phyloP scores from a whole-genome alignment of 2,329 filamentous ascomycete species.

The Talaromyces atroroseus region DNA sequence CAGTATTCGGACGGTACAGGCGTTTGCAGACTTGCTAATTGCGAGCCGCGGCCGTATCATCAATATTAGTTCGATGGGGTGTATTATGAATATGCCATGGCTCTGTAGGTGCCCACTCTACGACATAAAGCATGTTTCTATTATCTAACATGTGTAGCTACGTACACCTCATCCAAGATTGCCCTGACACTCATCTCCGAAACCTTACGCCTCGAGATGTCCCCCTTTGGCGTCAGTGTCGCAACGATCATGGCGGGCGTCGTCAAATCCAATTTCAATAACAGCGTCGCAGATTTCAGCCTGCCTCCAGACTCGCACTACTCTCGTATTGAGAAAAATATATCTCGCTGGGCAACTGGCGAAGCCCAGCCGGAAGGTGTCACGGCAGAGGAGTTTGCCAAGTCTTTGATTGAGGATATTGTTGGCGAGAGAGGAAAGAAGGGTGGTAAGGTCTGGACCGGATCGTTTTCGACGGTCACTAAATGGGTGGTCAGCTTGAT shows the following conservation, averaged over 20 bases:
- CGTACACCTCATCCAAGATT: constrained; percentile 6
- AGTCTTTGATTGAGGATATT: constrained; percentile 12
- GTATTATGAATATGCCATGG: constrained; percentile 29
- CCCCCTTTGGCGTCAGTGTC: constrained; percentile 8
- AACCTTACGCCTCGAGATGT: constrained; percentile 4
- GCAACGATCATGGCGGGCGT: constrained; percentile 1
- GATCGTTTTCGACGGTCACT: constrained; percentile 4
- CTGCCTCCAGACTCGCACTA: constrained; percentile 7
- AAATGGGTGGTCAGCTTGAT: constrained; percentile 8
- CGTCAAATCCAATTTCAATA: constrained; percentile 1
- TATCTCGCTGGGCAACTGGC: constrained; percentile 13
- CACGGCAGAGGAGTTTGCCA: constrained; percentile 11
- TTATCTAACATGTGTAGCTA: constrained; percentile 15
- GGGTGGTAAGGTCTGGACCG: constrained; percentile 11
- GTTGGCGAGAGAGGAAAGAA: constrained; percentile 9
- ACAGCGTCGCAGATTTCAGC: background rate
- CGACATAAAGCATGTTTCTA: no score
- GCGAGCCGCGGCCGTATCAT: constrained; percentile 3
- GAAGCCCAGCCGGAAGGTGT: constrained; percentile 11
- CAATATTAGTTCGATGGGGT: constrained; percentile 7
- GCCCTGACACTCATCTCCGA: constrained; percentile 6
- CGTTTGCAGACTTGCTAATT: constrained; percentile 5
- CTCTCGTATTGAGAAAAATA: constrained; percentile 10
- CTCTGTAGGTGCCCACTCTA: constrained; percentile 20
- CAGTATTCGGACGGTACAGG: constrained; percentile 4